Conservation (phyloP, 805 yeast species). For the Allodekkera sacchari region DNA sequence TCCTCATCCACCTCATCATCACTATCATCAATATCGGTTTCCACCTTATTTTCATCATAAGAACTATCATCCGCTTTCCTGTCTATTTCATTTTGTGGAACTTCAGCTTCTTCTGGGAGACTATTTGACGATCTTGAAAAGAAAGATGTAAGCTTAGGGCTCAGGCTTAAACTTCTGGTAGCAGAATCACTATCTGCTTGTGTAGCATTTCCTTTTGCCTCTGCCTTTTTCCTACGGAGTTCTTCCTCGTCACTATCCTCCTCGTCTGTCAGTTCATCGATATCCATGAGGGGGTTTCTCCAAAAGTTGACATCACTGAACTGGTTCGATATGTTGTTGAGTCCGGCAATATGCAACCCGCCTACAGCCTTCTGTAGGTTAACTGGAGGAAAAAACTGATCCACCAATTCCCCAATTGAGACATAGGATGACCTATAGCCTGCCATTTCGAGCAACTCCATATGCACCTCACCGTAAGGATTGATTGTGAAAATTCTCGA, state of each 20-base stretch:
- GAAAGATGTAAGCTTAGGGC: slow-evolving; percentile 22
- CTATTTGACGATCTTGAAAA: slow-evolving; percentile 22
- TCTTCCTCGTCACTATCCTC: slow-evolving; percentile 43
- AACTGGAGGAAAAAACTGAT: slow-evolving; percentile 94
- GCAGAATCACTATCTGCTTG: too few species aligned
- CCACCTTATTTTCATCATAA: slow-evolving; percentile 15
- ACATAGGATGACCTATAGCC: slow-evolving; percentile 87
- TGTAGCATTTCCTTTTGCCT: too few species aligned
- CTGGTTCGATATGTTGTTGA: slow-evolving; percentile 40
- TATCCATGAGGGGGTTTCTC: slow-evolving; percentile 70
- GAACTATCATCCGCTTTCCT: slow-evolving; percentile 6
- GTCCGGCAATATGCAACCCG: slow-evolving; percentile 4
- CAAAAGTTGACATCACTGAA: slow-evolving; percentile 87
- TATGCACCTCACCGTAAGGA: slow-evolving; percentile 93
- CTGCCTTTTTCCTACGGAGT: slow-evolving; percentile 18
- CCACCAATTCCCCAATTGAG: slow-evolving; percentile 87
- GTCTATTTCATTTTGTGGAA: slow-evolving; percentile 13
- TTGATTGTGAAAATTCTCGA: slow-evolving; percentile 93
- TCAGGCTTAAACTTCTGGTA: slow-evolving; percentile 9
- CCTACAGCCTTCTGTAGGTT: slow-evolving; percentile 9
- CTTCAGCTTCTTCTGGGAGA: slow-evolving; percentile 16
- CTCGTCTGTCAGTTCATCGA: slow-evolving; percentile 35
- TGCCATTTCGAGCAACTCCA: slow-evolving; percentile 90
- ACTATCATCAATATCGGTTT: slow-evolving; percentile 23
- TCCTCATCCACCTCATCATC: slow-evolving; percentile 12